A percentile compares a stretch with the other conserved stretches of the same genome.
Evolutionary conservation across 768 basidiomycete genomes (phyloP).

Genomic region (Russula compacta): DNA sequence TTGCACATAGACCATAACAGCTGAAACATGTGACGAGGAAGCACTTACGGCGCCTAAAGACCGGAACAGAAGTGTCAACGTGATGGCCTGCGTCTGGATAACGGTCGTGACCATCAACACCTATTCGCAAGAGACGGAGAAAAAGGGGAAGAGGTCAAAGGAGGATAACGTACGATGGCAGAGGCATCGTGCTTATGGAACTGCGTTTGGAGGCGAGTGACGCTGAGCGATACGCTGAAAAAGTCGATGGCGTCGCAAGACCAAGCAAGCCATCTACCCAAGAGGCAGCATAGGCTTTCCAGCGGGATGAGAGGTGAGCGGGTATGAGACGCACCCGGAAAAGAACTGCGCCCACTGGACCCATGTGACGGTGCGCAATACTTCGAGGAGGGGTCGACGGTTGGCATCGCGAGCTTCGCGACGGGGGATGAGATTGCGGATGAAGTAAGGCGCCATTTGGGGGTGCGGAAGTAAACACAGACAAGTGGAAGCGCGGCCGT

Average conservation of each 20-base stretch:
- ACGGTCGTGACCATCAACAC: background rate
- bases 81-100: conserved; percentile 69
- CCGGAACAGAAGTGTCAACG: conserved; percentile 85
- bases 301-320: background rate
- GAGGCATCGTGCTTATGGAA: conserved; percentile 34
- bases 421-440: conserved; percentile 16
- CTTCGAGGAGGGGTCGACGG: conserved; percentile 32
- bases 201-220: conserved; percentile 39
- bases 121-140: background rate
- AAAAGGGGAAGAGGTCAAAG: background rate
- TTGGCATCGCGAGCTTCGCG: conserved; percentile 3
- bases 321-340: conserved; percentile 33
- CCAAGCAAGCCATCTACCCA: conserved; percentile 70
- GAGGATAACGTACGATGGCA: conserved; percentile 33
- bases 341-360: conserved; percentile 48
- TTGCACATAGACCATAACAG: background rate
- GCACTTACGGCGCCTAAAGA: conserved; percentile 56
- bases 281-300: background rate
- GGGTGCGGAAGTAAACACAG: background rate
- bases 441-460: conserved; percentile 19
- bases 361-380: conserved; percentile 35
- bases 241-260: conserved; percentile 82
- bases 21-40: background rate
- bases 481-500: background rate
- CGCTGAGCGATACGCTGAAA: conserved; percentile 64